phyloP scores from a whole-genome alignment of 805 yeast genomes.

The Groenewaldozyma tartarivorans region DNA sequence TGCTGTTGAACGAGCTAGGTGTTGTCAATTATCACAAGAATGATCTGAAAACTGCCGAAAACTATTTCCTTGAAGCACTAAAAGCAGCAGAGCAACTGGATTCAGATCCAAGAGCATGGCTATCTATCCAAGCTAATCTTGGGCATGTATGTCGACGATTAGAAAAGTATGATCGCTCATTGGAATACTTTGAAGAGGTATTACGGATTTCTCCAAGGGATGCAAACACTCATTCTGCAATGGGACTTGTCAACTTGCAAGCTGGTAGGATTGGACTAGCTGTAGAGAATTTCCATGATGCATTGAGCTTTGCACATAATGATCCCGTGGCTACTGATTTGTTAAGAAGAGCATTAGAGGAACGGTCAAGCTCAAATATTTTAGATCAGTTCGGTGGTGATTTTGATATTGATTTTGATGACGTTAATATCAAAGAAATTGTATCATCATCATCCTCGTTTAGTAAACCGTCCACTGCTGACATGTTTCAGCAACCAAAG shows the following conservation, averaged over 20 bases:
- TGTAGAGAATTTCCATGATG: slow-evolving; percentile 67
- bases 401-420: slow-evolving; percentile 8
- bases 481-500: too few relatives aligned
- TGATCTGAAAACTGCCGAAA: slow-evolving; percentile 60
- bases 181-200: slow-evolving; percentile 69
- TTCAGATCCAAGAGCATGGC: slow-evolving; percentile 75
- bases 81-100: slow-evolving; percentile 57
- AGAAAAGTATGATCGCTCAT: slow-evolving; percentile 53
- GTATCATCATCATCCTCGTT: too few relatives aligned
- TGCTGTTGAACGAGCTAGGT: slow-evolving; percentile 84
- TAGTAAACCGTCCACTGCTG: too few relatives aligned
- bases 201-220: slow-evolving; percentile 59
- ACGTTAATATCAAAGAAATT: slow-evolving; percentile 5
- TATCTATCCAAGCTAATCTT: slow-evolving; percentile 73
- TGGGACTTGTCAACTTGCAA: slow-evolving; percentile 75
- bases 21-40: slow-evolving; percentile 77
- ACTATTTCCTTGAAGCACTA: slow-evolving; percentile 60
- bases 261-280: slow-evolving; percentile 56
- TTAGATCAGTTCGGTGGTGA: background rate
- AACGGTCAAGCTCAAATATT: slow-evolving; percentile 8
- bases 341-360: slow-evolving; percentile 52
- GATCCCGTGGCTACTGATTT: slow-evolving; percentile 82
- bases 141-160: slow-evolving; percentile 80
- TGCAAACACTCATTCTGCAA: slow-evolving; percentile 67
- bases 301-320: slow-evolving; percentile 65